phyloP scores from a whole-genome alignment of 2,329 filamentous ascomycete genomes.

The Drechslerella dactyloides region DNA sequence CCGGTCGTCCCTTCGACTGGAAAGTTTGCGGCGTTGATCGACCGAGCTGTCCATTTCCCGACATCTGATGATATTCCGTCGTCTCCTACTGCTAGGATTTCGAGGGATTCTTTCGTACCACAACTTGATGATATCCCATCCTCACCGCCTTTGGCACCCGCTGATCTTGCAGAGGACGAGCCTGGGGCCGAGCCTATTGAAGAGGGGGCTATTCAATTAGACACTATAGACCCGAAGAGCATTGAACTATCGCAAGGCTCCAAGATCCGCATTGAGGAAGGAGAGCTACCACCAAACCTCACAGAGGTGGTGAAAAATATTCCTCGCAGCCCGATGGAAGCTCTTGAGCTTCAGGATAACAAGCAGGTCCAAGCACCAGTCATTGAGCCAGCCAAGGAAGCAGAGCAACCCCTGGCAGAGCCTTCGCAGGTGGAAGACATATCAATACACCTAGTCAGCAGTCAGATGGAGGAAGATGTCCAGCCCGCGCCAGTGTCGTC shows the following conservation, averaged over 20 bases:
- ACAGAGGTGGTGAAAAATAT: conserved; percentile 23
- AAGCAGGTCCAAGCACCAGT: conserved; percentile 4
- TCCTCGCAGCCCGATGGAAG: conserved; percentile 36
- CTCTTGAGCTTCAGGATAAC: conserved; percentile 32
- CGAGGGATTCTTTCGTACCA: conserved; percentile 19
- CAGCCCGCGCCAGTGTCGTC: background rate
- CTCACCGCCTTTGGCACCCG: conserved; percentile 33
- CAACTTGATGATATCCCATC: conserved; percentile 43
- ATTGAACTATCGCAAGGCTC: conserved; percentile 40
- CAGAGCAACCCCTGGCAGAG: conserved; percentile 1
- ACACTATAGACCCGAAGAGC: conserved; percentile 30
- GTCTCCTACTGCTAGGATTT: conserved; percentile 31
- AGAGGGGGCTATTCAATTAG: conserved; percentile 2
- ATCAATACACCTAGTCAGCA: conserved; percentile 24
- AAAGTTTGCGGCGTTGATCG: conserved; percentile 29
- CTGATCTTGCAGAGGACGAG: background rate
- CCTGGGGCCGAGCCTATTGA: background rate
- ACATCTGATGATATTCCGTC: conserved; percentile 45
- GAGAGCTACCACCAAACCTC: conserved; percentile 32
- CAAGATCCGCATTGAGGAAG: conserved; percentile 37
- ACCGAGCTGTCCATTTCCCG: conserved; percentile 34
- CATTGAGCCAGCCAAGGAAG: background rate
- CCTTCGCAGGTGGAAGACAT: conserved; percentile 37
- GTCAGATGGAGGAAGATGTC: conserved; percentile 29
- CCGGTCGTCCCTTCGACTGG: conserved; percentile 2